These are phyloP conservation scores for Lactifluus echinatus DNA, from an alignment of 768 basidiomycete genomes.

Conservation along the genomic window DNA sequence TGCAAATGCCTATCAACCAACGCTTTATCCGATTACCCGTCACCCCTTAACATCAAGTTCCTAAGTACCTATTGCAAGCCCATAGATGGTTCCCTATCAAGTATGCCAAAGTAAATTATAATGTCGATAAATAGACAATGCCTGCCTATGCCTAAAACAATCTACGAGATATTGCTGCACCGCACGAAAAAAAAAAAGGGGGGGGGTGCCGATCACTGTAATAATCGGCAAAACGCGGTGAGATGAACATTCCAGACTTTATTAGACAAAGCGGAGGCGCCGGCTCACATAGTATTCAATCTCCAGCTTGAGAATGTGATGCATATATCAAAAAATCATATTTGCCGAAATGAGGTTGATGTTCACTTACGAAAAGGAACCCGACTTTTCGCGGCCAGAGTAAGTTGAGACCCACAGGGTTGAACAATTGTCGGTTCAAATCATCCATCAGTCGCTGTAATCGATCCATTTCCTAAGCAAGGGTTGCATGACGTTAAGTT, in stretches of 20 bases:
- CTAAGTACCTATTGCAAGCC: neutral
- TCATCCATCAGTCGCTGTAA: slow-evolving; percentile 54
- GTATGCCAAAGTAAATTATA: neutral
- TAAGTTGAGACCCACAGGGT: slow-evolving; percentile 81
- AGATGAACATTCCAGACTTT: slow-evolving; percentile 1
- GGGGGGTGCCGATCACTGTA: slow-evolving; percentile 5
- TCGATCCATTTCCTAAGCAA: slow-evolving; percentile 63
- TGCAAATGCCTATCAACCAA: neutral
- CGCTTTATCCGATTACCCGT: neutral
- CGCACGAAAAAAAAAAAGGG: neutral
- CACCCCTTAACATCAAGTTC: neutral
- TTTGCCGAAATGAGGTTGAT: neutral
- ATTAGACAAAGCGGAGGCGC: neutral
- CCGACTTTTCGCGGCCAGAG: slow-evolving; percentile 79
- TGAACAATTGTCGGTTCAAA: slow-evolving; percentile 67
- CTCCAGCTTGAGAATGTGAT: slow-evolving; percentile 59
- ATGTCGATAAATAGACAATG: neutral
- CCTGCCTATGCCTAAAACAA: too few relatives aligned
- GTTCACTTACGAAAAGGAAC: slow-evolving; percentile 77
- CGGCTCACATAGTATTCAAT: slow-evolving; percentile 85
- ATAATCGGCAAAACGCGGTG: slow-evolving; percentile 4
- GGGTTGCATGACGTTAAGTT: neutral
- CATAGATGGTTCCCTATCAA: neutral
- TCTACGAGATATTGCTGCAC: neutral
- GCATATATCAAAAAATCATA: neutral